Evolutionary conservation across 768 basidiomycete genomes (phyloP).

Genomic region (Suillus weaverae): DNA sequence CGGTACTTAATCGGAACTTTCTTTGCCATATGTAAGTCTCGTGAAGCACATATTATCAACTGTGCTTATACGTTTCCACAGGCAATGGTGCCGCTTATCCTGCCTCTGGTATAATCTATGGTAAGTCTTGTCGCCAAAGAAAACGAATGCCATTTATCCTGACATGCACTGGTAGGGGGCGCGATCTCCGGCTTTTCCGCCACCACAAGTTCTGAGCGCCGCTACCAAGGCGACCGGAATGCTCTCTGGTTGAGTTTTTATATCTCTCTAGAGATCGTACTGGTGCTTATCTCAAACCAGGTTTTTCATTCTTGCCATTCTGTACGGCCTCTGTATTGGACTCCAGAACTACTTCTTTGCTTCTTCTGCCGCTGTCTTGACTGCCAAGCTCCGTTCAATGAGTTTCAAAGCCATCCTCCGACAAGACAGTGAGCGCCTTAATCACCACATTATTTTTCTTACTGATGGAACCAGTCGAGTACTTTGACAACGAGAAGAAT

Average conservation of each 20-base stretch:
- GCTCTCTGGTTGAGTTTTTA: constrained; percentile 22
- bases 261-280: constrained; percentile 26
- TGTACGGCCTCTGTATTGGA: constrained; percentile 36
- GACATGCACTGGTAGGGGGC: background rate
- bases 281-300: constrained; percentile 29
- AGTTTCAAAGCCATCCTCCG: constrained; percentile 43
- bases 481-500: constrained; percentile 87
- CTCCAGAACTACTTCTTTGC: constrained; percentile 39
- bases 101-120: constrained; percentile 34
- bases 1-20: constrained; percentile 39
- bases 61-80: background rate
- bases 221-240: constrained; percentile 1
- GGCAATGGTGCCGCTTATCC: constrained; percentile 30
- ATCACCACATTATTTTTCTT: constrained; percentile 18
- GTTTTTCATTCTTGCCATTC: constrained; percentile 38
- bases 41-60: background rate
- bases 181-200: constrained; percentile 13
- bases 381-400: constrained; percentile 37
- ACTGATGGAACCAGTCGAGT: constrained; percentile 59
- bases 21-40: constrained; percentile 29
- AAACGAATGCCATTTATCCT: background rate
- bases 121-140: constrained; percentile 19
- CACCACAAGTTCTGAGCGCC: background rate
- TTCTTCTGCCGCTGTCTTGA: constrained; percentile 38
- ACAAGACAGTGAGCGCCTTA: constrained; percentile 43